Evolutionary conservation across 2,329 filamentous ascomycete species (phyloP).

Genomic region (Claviceps africana): DNA sequence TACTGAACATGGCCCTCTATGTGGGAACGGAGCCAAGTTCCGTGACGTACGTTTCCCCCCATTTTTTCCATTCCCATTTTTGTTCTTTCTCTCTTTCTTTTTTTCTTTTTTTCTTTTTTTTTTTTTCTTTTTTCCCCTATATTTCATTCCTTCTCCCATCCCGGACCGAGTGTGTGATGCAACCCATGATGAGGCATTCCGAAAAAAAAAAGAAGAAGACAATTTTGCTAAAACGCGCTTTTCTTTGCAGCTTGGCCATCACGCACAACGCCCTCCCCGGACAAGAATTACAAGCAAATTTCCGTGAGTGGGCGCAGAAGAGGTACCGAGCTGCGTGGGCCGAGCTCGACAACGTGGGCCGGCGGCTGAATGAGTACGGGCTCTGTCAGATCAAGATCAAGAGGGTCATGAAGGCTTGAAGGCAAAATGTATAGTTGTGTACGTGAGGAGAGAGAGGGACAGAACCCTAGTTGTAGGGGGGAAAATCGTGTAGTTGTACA

Average conservation of each 20-base stretch:
- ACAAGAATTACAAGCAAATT: slow-evolving; percentile 49
- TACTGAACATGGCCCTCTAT: slow-evolving; percentile 52
- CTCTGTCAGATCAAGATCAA: slow-evolving; percentile 35
- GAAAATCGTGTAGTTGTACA: slow-evolving; percentile 9
- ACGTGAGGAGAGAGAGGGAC: slow-evolving; percentile 9
- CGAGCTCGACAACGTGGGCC: slow-evolving; percentile 43
- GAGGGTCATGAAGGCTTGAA: slow-evolving; percentile 33
- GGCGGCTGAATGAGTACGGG: slow-evolving; percentile 28
- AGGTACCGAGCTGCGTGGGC: slow-evolving; percentile 57
- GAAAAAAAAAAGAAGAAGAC: no score
- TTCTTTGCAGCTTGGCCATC: slow-evolving; percentile 46
- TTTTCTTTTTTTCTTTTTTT: neutral
- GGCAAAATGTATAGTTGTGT: slow-evolving; percentile 13
- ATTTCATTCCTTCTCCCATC: neutral
- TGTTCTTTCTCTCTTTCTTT: no score
- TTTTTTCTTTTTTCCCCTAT: no score
- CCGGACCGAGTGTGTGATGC: neutral
- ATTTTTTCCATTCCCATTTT: no score
- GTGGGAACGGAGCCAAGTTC: slow-evolving; percentile 54
- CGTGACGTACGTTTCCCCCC: slow-evolving; percentile 48
- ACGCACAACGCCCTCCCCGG: slow-evolving; percentile 62
- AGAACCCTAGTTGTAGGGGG: neutral
- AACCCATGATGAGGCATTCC: neutral
- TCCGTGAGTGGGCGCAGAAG: slow-evolving; percentile 60
- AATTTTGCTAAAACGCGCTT: neutral